A percentile compares a stretch with the other conserved stretches of the same genome.
phyloP scores from a whole-genome alignment of 225 moss, liverwort and hornwort genomes.

The Thuidium tamariscinum region DNA sequence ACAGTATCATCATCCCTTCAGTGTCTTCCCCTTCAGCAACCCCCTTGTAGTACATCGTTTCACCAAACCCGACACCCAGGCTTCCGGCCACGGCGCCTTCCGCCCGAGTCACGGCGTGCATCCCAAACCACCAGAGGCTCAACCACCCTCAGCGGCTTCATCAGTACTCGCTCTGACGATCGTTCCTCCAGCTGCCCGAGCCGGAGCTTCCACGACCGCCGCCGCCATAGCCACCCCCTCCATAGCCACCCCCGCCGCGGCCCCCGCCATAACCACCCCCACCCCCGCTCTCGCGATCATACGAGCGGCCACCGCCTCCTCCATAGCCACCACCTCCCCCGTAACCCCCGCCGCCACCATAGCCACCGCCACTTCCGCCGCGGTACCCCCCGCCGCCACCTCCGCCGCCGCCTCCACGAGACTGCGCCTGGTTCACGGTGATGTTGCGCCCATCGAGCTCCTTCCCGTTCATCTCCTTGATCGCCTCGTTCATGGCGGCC shows the following conservation, averaged over 20 bases:
- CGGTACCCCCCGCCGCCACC: slow-evolving; percentile 1
- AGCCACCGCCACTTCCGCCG: background rate
- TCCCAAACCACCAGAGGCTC: slow-evolving; percentile 43
- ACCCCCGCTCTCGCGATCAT: background rate
- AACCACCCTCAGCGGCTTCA: slow-evolving; percentile 16
- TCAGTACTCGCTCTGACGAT: slow-evolving; percentile 2
- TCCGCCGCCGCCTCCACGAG: slow-evolving; percentile 16
- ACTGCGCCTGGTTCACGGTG: slow-evolving; percentile 85
- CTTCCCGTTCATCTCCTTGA: slow-evolving; percentile 77
- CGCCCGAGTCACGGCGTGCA: background rate
- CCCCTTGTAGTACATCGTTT: slow-evolving; percentile 29
- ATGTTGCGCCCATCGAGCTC: slow-evolving; percentile 71
- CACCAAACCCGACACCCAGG: slow-evolving; percentile 13
- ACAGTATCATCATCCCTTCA: slow-evolving; percentile 46
- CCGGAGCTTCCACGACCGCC: slow-evolving; percentile 29
- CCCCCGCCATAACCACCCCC: background rate
- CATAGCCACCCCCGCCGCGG: background rate
- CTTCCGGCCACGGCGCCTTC: background rate
- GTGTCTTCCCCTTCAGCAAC: slow-evolving; percentile 49
- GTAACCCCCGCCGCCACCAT: background rate
- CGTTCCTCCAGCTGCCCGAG: slow-evolving; percentile 35
- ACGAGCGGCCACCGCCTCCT: background rate
- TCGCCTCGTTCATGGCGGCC: slow-evolving; percentile 59
- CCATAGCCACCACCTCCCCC: background rate
- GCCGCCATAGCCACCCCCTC: background rate